Conservation (phyloP, 192 early-diverging fungal genomes). For the Coemansia sp. region DNA sequence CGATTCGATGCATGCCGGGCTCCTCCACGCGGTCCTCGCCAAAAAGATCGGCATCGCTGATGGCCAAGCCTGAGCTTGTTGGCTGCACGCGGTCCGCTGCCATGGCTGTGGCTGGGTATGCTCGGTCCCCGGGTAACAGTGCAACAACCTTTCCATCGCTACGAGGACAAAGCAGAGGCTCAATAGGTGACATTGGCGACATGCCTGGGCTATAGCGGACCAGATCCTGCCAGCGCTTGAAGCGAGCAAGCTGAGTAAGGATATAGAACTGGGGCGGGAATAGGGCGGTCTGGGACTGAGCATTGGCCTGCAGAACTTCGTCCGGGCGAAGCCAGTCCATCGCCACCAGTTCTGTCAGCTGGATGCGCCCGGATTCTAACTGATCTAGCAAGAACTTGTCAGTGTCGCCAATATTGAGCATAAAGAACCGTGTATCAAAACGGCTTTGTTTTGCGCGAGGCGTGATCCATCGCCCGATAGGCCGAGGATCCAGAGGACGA, state of each 20-base stretch:
- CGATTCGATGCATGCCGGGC: constrained; percentile 30
- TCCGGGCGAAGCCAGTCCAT: constrained; percentile 72
- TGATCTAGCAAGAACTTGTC: constrained; percentile 19
- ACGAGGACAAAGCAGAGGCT: constrained; percentile 35
- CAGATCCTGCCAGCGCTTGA: constrained; percentile 57
- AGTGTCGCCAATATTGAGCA: constrained; percentile 19
- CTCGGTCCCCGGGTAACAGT: constrained; percentile 47
- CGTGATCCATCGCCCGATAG: constrained; percentile 59
- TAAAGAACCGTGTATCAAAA: constrained; percentile 51
- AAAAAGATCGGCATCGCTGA: constrained; percentile 22
- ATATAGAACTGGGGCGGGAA: constrained; percentile 72
- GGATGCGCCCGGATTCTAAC: constrained; percentile 11
- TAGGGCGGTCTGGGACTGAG: constrained; percentile 48
- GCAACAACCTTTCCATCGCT: constrained; percentile 31
- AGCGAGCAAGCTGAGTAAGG: constrained; percentile 54
- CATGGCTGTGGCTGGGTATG: constrained; percentile 14
- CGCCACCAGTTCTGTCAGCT: constrained; percentile 58
- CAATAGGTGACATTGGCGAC: constrained; percentile 16
- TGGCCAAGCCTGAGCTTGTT: not conserved
- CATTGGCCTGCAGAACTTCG: constrained; percentile 59
- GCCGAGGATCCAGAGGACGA: constrained; percentile 47
- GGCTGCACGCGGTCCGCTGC: not conserved
- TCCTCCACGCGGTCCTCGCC: not conserved
- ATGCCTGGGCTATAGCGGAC: not conserved
- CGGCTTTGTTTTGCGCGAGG: constrained; percentile 30